These are phyloP conservation scores for Cyberlindnera galapagoensis DNA, from an alignment of 805 yeast genomes.

Conservation along the genomic window DNA sequence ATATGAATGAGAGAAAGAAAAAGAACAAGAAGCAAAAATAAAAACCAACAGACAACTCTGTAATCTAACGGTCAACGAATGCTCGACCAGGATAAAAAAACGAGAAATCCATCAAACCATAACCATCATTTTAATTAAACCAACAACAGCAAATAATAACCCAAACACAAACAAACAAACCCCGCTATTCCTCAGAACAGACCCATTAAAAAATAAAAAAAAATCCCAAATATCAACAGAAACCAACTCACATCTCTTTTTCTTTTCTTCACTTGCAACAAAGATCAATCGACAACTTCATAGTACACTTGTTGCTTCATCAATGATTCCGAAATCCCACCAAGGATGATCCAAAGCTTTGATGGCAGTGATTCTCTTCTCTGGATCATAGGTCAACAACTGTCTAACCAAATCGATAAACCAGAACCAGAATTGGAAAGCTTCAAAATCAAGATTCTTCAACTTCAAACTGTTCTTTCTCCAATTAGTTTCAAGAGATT, in stretches of 20 bases:
- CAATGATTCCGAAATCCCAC: slow-evolving; percentile 58
- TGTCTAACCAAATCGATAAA: slow-evolving; percentile 64
- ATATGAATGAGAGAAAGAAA: not conserved
- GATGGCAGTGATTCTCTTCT: slow-evolving; percentile 63
- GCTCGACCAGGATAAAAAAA: not conserved
- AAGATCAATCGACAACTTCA: slow-evolving; percentile 5
- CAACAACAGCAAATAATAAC: not conserved
- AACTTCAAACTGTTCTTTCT: slow-evolving; percentile 22
- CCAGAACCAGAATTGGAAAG: slow-evolving; percentile 77
- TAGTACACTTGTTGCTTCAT: slow-evolving; percentile 35
- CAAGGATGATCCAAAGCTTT: slow-evolving; percentile 80
- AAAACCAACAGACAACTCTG: not conserved
- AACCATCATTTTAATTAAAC: not conserved
- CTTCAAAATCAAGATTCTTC: slow-evolving; percentile 43
- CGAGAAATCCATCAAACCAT: not conserved
- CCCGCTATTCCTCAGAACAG: slow-evolving; percentile 6
- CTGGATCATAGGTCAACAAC: slow-evolving; percentile 67
- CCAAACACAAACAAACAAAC: slow-evolving; percentile 1
- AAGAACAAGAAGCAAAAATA: not conserved
- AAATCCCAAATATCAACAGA: no score
- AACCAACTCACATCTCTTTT: no score
- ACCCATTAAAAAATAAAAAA: not conserved
- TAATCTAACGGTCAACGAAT: not conserved
- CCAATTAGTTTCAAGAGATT: slow-evolving; percentile 18
- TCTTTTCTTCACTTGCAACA: not conserved